Base-by-base conservation (phyloP, 441 rosid genomes). In the Capsella rubella region DNA sequence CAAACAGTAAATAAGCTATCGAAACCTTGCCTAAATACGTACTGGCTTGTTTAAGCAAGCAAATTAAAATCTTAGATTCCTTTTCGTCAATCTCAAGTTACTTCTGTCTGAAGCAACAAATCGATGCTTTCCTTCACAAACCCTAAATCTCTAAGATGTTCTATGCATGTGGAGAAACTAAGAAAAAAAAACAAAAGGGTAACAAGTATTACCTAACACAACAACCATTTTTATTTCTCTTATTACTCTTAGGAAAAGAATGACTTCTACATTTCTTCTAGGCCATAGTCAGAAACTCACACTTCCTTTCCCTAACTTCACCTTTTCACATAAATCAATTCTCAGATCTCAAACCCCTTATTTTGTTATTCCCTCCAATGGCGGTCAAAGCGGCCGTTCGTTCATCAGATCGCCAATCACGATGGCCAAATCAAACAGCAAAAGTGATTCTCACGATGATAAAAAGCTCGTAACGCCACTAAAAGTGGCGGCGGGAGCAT, bases 51-150 rank as follows among this genome's bases (percentile, higher is more conserved):
- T 64, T 29, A 21, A 32, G 43, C 27, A 51, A 21, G 25, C 25
- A 21, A 21, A 21, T 21, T 21, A 21, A 50, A 55, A 61, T 29
- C 4, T 35, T 54, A 59, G 77, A 76, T 83, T 59, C 82, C 78
- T 80, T 77, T 62, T 32, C 72, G 65, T 59, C 46, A 28, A 71
- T 46, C 39, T 37, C 49, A 64, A 53, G 72, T 75, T 81, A 31
- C 82, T 71, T 74, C 13, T 37, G 52, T 62, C 35, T 39, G 16
- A 84, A 77, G 83, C 43, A 82, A 80, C 14, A 57, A 8, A 40
- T 64, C 28, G 84, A 75, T 85, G 60, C 87, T 69, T 85, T 86
- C n/a, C 93, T 82, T 87, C 75, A 61, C 67, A 51, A 55, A 13
- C 21, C 45, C 57, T 71, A 25, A 70, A 51, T 16, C 51, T 6